phyloP scores from a whole-genome alignment of 169 alveolate genomes.

The Cystoisospora suis region DNA sequence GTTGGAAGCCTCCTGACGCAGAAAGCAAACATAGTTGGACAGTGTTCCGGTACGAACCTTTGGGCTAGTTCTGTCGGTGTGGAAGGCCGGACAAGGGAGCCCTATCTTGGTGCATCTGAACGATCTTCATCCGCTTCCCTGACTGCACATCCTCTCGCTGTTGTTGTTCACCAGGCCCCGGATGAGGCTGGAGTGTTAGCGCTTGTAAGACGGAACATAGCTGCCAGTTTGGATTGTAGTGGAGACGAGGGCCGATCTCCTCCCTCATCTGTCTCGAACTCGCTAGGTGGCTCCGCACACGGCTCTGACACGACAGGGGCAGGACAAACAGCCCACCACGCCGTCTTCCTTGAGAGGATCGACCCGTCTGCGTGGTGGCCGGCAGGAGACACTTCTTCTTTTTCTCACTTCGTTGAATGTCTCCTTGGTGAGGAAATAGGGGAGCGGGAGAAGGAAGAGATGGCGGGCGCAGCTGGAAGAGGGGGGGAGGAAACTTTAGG shows the following conservation, averaged over 20 bases:
- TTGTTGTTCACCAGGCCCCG: not conserved
- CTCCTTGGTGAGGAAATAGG: not conserved
- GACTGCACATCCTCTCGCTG: constrained; percentile 8
- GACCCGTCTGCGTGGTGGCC: not conserved
- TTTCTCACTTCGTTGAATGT: not conserved
- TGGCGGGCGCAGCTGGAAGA: too few relatives aligned
- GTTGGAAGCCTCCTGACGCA: constrained; percentile 39
- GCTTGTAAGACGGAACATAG: not conserved
- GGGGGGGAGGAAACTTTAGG: too few relatives aligned
- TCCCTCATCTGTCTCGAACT: too few relatives aligned
- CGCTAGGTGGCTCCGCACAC: not conserved
- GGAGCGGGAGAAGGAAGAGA: too few relatives aligned
- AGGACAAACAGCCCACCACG: not conserved
- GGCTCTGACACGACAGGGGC: not conserved
- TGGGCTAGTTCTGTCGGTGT: too few relatives aligned
- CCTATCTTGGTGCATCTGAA: too few relatives aligned
- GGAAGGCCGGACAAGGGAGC: too few relatives aligned
- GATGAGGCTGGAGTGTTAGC: not conserved
- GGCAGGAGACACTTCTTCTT: not conserved
- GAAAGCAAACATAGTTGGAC: constrained; percentile 24
- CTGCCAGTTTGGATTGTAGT: too few relatives aligned
- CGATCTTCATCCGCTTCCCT: constrained; percentile 4
- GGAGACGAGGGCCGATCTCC: too few relatives aligned
- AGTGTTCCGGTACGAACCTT: too few relatives aligned
- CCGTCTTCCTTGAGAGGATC: not conserved